These are phyloP conservation scores for Rhizophagus clarus DNA, from an alignment of 192 early-diverging fungal genomes.

Conservation along the genomic window DNA sequence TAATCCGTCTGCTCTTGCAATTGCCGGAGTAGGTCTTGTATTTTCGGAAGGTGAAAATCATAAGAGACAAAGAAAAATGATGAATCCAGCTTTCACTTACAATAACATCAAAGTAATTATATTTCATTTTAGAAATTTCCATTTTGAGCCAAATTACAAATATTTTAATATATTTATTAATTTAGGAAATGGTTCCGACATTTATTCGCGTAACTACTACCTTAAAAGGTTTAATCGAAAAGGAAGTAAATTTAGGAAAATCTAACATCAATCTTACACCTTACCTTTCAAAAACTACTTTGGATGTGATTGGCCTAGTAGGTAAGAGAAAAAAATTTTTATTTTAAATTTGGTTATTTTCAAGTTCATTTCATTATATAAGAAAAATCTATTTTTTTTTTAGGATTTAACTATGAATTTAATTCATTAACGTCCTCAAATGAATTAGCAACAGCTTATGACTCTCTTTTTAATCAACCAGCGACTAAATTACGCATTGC, in stretches of 20 bases:
- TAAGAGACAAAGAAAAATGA: conserved; percentile 54
- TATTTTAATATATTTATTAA: neutral
- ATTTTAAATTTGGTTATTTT: neutral
- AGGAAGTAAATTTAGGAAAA: conserved; percentile 24
- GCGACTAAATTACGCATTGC: conserved; percentile 22
- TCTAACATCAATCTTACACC: conserved; percentile 41
- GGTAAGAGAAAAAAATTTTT: conserved; percentile 36
- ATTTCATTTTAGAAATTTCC: conserved; percentile 35
- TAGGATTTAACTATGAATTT: conserved; percentile 57
- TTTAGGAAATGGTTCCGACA: conserved; percentile 22
- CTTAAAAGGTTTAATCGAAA: conserved; percentile 43
- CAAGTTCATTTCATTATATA: too few relatives aligned
- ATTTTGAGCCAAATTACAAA: too few relatives aligned
- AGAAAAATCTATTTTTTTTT: too few relatives aligned
- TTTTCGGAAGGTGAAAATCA: conserved; percentile 56
- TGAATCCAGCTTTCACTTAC: conserved; percentile 56
- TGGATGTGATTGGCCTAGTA: conserved; percentile 50
- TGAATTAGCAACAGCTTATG: too few relatives aligned
- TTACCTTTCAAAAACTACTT: conserved; percentile 43
- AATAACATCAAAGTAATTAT: conserved; percentile 39
- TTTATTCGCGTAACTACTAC: conserved; percentile 36
- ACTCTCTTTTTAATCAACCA: conserved; percentile 27
- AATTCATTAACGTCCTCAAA: too few relatives aligned
- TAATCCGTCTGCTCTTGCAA: conserved; percentile 27
- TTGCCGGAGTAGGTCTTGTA: conserved; percentile 52